These are phyloP conservation scores for Discostella stelligera DNA, from an alignment of 352 stramenopile species.

Conservation along the genomic window DNA sequence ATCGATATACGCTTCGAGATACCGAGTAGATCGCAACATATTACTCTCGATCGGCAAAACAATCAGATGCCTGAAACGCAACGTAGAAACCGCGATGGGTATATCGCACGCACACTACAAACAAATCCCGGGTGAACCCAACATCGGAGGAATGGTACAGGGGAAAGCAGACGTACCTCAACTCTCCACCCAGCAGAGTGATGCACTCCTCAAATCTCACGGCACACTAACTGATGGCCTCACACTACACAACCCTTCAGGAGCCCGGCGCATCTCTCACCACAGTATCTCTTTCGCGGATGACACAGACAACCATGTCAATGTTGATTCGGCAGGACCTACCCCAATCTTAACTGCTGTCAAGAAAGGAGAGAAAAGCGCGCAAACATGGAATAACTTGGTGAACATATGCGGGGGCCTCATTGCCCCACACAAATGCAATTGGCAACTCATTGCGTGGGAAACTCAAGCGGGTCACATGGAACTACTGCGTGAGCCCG, in stretches of 20 bases:
- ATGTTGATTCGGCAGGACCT: background rate
- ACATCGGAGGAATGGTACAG: constrained; percentile 23
- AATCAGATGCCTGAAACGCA: background rate
- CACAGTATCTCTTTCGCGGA: constrained; percentile 32
- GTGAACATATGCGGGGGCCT: background rate
- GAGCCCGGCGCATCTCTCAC: background rate
- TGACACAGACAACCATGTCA: constrained; percentile 14
- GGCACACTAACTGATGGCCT: background rate
- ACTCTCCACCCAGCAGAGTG: constrained; percentile 9
- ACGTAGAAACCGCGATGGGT: constrained; percentile 19
- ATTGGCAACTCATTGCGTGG: constrained; percentile 17
- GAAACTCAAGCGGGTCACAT: too few species aligned
- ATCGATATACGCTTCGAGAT: constrained; percentile 8
- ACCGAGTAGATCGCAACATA: constrained; percentile 12
- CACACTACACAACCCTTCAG: background rate
- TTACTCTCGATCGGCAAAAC: background rate
- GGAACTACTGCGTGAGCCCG: too few species aligned
- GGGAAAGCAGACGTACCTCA: constrained; percentile 24
- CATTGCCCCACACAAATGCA: constrained; percentile 5
- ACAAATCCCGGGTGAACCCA: background rate
- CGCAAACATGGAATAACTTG: constrained; percentile 4
- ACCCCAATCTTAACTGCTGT: background rate
- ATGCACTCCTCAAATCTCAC: constrained; percentile 17
- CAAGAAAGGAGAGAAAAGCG: background rate
- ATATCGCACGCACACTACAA: constrained; percentile 12